Conservation (phyloP, 306 rosid species). For the Fragaria iinumae region DNA sequence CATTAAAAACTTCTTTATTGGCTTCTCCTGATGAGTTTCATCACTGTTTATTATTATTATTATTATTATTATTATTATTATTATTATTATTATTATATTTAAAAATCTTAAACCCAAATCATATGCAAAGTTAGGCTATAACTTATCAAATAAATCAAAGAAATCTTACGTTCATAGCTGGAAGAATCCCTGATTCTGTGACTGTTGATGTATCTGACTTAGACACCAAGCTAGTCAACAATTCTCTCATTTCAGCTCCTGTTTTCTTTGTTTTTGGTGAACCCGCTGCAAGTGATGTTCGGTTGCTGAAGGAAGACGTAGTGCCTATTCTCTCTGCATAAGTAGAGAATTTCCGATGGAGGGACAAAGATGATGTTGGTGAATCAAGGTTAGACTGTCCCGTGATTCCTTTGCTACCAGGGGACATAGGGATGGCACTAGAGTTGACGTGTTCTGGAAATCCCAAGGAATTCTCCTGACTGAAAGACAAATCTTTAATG, state of each 20-base stretch:
- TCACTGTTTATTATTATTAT: background rate
- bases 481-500: slow-evolving; percentile 56
- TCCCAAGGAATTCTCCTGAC: slow-evolving; percentile 65
- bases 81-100: too few relatives aligned
- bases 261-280: slow-evolving; percentile 92
- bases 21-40: background rate
- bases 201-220: slow-evolving; percentile 60
- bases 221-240: slow-evolving; percentile 56
- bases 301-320: slow-evolving; percentile 61
- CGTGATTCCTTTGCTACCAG: slow-evolving; percentile 50
- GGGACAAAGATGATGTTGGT: slow-evolving; percentile 47
- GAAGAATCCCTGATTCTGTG: slow-evolving; percentile 51
- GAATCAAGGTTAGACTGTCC: slow-evolving; percentile 70
- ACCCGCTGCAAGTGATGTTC: slow-evolving; percentile 57
- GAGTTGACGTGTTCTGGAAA: slow-evolving; percentile 53
- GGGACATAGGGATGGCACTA: slow-evolving; percentile 49
- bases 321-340: slow-evolving; percentile 93
- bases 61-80: too few relatives aligned
- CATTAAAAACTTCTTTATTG: background rate
- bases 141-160: slow-evolving; percentile 21
- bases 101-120: background rate
- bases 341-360: slow-evolving; percentile 74
- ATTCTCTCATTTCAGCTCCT: slow-evolving; percentile 86
- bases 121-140: slow-evolving; percentile 7
- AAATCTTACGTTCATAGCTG: slow-evolving; percentile 59